Conservation (phyloP, 257 asterid species). For the Penstemon barbatus region DNA sequence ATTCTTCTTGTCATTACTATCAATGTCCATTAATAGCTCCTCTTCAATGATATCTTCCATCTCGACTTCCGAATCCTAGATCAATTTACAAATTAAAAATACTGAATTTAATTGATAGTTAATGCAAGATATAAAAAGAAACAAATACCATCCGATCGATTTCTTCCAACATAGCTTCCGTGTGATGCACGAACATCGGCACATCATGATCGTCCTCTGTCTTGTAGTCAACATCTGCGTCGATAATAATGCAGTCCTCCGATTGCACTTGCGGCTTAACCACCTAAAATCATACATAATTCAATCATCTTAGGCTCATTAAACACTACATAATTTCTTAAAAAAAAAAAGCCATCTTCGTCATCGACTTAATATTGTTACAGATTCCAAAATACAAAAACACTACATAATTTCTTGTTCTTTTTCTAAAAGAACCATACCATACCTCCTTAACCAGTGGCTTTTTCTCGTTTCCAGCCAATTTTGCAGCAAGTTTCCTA, state of each 20-base stretch:
- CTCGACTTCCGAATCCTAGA: slow-evolving; percentile 51
- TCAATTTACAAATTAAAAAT: slow-evolving; percentile 26
- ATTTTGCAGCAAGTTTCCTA: slow-evolving; percentile 64
- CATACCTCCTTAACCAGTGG: slow-evolving; percentile 51
- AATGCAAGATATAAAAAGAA: slow-evolving; percentile 10
- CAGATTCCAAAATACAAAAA: too few species aligned
- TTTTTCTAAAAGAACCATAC: neutral
- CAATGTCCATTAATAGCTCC: slow-evolving; percentile 54
- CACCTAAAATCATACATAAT: slow-evolving; percentile 25
- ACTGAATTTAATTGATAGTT: neutral
- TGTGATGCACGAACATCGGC: slow-evolving; percentile 83
- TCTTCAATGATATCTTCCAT: slow-evolving; percentile 55
- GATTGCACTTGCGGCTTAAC: slow-evolving; percentile 38
- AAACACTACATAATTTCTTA: neutral
- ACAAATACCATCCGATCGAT: slow-evolving; percentile 70
- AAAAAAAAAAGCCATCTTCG: neutral
- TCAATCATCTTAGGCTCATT: slow-evolving; percentile 11
- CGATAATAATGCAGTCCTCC: slow-evolving; percentile 41
- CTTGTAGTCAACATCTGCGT: slow-evolving; percentile 42
- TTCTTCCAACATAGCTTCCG: slow-evolving; percentile 85
- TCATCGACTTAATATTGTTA: too few species aligned
- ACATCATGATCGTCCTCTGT: slow-evolving; percentile 41
- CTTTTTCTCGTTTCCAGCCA: slow-evolving; percentile 50
- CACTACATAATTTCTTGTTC: neutral
- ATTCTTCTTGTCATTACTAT: slow-evolving; percentile 50